Percentiles rank a stretch among this genome's conserved stretches.
These are phyloP conservation scores for Aspergillus melleus DNA, from an alignment of 2,329 filamentous ascomycete genomes.

Conservation along the genomic window DNA sequence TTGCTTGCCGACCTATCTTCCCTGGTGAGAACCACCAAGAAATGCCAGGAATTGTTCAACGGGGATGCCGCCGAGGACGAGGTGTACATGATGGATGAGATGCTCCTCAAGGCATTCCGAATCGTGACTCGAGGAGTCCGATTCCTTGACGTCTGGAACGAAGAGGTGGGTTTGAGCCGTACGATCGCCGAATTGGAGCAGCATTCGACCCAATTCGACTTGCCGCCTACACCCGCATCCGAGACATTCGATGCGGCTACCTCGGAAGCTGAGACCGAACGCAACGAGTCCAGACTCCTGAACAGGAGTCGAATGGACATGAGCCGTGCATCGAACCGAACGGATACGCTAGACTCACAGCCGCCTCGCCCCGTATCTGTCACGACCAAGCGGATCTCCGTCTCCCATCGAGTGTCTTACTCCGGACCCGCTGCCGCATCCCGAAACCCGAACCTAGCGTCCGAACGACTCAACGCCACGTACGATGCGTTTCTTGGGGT, in stretches of 20 bases:
- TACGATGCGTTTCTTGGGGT: conserved; percentile 90
- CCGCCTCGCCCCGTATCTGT: conserved; percentile 33
- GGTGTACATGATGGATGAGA: conserved; percentile 72
- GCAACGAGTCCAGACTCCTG: conserved; percentile 34
- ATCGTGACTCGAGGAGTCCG: conserved; percentile 88
- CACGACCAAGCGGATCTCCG: conserved; percentile 53
- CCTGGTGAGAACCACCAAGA: conserved; percentile 85
- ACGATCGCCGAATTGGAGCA: conserved; percentile 41
- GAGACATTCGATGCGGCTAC: conserved; percentile 35
- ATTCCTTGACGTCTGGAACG: conserved; percentile 84
- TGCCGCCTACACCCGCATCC: conserved; percentile 40
- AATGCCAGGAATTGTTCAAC: conserved; percentile 72
- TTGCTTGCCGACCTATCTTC: conserved; percentile 85
- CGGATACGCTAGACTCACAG: conserved; percentile 27
- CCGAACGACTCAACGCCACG: conserved; percentile 73
- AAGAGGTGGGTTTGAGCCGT: conserved; percentile 48
- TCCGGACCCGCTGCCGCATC: conserved; percentile 65
- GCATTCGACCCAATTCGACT: conserved; percentile 28
- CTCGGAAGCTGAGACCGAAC: conserved; percentile 28
- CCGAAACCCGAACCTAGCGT: conserved; percentile 73
- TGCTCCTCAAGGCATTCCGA: conserved; percentile 90
- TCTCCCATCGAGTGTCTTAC: conserved; percentile 74
- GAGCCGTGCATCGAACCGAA: conserved; percentile 29
- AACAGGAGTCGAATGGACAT: conserved; percentile 32
- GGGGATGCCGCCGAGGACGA: conserved; percentile 43